phyloP scores from a whole-genome alignment of 805 yeast species.

The Citeromyces nyonsensis region DNA sequence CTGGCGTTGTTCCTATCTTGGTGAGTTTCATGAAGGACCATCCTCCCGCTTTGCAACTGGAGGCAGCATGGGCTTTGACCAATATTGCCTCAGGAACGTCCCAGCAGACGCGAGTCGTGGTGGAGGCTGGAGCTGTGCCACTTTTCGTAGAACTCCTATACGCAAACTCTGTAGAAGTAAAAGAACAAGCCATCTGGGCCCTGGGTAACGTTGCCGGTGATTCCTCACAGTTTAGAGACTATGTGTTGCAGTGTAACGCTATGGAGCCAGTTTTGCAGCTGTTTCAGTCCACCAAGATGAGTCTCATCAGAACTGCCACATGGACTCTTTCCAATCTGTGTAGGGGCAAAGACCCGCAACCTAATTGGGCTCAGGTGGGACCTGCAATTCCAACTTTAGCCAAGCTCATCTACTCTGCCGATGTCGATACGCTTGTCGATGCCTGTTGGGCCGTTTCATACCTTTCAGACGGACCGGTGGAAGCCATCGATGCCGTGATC shows the following conservation, averaged over 20 bases:
- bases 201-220: constrained; percentile 98
- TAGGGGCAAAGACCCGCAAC: constrained; percentile 93
- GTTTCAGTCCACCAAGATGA: constrained; percentile 68
- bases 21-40: constrained; percentile 75
- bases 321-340: constrained; percentile 96
- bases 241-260: constrained; percentile 71
- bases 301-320: constrained; percentile 91
- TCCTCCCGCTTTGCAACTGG: constrained; percentile 82
- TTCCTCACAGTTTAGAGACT: constrained; percentile 80
- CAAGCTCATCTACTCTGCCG: constrained; percentile 78
- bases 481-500: constrained; percentile 91
- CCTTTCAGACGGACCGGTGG: constrained; percentile 82
- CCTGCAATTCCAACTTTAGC: constrained; percentile 85
- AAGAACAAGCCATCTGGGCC: constrained; percentile 99
- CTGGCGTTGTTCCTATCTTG: constrained; percentile 87
- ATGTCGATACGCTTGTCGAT: constrained; percentile 86
- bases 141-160: constrained; percentile 68
- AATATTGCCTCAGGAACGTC: constrained; percentile 93
- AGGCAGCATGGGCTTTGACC: constrained; percentile 99
- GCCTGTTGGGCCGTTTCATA: constrained; percentile 99
- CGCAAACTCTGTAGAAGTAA: constrained; percentile 77
- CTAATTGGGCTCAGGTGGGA: constrained; percentile 83
- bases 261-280: constrained; percentile 76
- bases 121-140: constrained; percentile 90
- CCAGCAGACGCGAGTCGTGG: constrained; percentile 80